Evolutionary conservation across 805 yeast genomes (phyloP).

Genomic region (Wickerhamomyces alni): DNA sequence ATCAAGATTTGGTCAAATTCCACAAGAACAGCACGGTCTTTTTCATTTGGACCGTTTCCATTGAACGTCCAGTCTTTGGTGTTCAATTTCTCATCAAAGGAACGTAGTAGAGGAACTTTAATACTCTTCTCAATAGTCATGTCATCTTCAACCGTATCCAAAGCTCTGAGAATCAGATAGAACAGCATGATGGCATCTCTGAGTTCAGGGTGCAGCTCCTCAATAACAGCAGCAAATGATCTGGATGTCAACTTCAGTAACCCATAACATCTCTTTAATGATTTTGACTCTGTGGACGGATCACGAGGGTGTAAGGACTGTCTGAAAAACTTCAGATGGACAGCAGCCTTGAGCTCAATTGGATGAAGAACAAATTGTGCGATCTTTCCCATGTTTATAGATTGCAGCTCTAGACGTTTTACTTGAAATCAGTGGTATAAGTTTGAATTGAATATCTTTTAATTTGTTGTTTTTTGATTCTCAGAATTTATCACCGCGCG

Average conservation of each 20-base stretch:
- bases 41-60: conserved; percentile 70
- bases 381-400: conserved; percentile 52
- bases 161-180: conserved; percentile 80
- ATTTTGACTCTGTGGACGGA: conserved; percentile 30
- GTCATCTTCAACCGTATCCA: conserved; percentile 96
- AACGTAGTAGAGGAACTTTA: conserved; percentile 70
- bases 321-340: conserved; percentile 48
- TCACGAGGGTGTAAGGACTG: conserved; percentile 32
- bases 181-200: conserved; percentile 78
- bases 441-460: too few relatives aligned
- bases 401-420: too few relatives aligned
- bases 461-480: too few relatives aligned
- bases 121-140: conserved; percentile 70
- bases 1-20: conserved; percentile 65
- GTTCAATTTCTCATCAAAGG: conserved; percentile 58
- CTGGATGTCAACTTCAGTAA: conserved; percentile 70
- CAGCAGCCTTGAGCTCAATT: conserved; percentile 58
- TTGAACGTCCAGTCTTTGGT: conserved; percentile 75
- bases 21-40: conserved; percentile 75
- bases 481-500: too few relatives aligned
- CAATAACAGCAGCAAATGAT: conserved; percentile 90
- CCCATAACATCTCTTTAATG: conserved; percentile 58
- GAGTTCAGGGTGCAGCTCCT: conserved; percentile 85
- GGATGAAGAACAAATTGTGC: conserved; percentile 63
- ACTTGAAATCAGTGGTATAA: too few relatives aligned